Evolutionary conservation across 1,284 basidiomycete genomes (phyloP).

Genomic region (Cryptococcus floricola): DNA sequence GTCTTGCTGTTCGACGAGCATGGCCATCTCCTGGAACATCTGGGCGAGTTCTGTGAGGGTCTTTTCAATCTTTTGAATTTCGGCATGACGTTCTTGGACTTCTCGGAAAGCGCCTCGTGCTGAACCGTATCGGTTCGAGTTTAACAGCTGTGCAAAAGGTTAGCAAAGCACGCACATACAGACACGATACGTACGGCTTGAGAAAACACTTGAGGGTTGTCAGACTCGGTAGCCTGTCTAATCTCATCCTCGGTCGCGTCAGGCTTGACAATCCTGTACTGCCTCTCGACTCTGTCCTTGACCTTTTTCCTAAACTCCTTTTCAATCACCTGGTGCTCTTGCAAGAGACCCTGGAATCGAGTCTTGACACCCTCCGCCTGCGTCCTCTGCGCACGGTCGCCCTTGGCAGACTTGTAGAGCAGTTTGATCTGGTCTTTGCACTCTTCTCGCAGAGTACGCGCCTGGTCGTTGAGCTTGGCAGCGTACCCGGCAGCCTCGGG

Average conservation of each 20-base stretch:
- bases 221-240: conserved; percentile 66
- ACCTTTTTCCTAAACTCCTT: conserved; percentile 89
- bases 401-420: conserved; percentile 68
- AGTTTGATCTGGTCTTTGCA: conserved; percentile 75
- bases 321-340: conserved; percentile 77
- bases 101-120: conserved; percentile 80
- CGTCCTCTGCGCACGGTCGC: conserved; percentile 75
- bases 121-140: conserved; percentile 77
- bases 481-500: conserved; percentile 48
- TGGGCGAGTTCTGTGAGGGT: conserved; percentile 84
- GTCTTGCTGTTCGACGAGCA: conserved; percentile 73
- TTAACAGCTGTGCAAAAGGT: conserved; percentile 60
- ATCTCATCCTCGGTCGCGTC: conserved; percentile 83
- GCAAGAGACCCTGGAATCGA: conserved; percentile 50
- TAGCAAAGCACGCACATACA: not conserved
- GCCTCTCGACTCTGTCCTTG: conserved; percentile 89
- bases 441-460: conserved; percentile 66
- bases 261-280: conserved; percentile 95
- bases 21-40: conserved; percentile 84
- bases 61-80: conserved; percentile 79
- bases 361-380: conserved; percentile 61
- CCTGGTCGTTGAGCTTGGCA: conserved; percentile 71
- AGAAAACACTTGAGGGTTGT: conserved; percentile 79
- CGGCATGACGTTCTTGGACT: conserved; percentile 85
- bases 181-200: conserved; percentile 63